Conservation (phyloP, 257 asterid species). For the Solanum okadae region DNA sequence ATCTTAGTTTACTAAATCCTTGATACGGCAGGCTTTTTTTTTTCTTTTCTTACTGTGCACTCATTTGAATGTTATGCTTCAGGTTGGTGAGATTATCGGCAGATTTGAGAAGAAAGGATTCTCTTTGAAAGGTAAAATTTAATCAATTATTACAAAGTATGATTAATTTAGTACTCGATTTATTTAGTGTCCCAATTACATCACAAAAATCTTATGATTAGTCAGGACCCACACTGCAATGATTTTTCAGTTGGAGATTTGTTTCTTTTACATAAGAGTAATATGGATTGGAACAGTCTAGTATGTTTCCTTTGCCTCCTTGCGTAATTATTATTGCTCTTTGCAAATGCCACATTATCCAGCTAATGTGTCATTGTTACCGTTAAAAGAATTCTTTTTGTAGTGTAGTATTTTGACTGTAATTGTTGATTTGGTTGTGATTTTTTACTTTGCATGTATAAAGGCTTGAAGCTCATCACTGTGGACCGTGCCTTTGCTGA, state of each 20-base stretch:
- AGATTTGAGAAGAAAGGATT: slow-evolving; percentile 95
- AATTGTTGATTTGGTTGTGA: not conserved
- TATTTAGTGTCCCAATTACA: not conserved
- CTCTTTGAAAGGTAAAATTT: slow-evolving; percentile 64
- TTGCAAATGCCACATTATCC: too few relatives aligned
- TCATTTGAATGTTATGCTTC: slow-evolving; percentile 14
- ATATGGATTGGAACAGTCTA: not conserved
- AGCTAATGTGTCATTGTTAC: not conserved
- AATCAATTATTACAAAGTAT: not conserved
- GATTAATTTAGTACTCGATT: not conserved
- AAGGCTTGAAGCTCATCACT: slow-evolving; percentile 71
- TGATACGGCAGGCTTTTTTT: not conserved
- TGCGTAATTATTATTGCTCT: not conserved
- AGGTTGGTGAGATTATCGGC: slow-evolving; percentile 91
- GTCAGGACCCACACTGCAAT: not conserved
- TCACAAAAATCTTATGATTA: not conserved
- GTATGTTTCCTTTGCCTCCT: not conserved
- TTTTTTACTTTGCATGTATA: not conserved
- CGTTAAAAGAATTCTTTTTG: not conserved
- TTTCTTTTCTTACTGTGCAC: not conserved
- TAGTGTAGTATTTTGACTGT: not conserved
- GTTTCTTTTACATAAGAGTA: not conserved
- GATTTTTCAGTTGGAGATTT: not conserved
- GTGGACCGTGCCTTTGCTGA: slow-evolving; percentile 89
- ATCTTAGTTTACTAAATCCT: not conserved